A percentile compares a stretch with the other conserved stretches of the same genome.
Conservation (phyloP, 352 stramenopile genomes). For the Phytophthora pseudosyringae region DNA sequence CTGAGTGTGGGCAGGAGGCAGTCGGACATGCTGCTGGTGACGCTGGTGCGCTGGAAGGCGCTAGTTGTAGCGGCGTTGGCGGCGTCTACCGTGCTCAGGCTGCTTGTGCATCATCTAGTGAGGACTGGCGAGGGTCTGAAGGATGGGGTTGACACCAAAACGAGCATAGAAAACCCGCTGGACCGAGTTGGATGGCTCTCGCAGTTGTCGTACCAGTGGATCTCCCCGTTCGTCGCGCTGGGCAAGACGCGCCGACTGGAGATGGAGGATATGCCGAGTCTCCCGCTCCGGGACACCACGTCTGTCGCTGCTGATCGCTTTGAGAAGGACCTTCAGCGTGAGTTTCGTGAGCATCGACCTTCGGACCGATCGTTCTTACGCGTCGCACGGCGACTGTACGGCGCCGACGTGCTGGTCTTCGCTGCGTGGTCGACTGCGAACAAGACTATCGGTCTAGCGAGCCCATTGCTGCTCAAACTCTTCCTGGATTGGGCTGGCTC, state of each 20-base stretch:
- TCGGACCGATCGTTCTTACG: constrained; percentile 60
- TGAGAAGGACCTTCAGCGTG: constrained; percentile 43
- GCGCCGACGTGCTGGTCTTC: constrained; percentile 60
- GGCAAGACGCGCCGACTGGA: constrained; percentile 63
- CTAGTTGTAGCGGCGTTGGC: neutral
- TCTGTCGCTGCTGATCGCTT: constrained; percentile 51
- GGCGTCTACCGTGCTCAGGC: constrained; percentile 20
- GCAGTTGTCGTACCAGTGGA: constrained; percentile 71
- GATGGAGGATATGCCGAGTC: constrained; percentile 58
- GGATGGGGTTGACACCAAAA: neutral
- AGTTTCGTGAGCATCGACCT: constrained; percentile 36
- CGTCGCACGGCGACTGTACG: constrained; percentile 59
- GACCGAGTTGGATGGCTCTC: constrained; percentile 63
- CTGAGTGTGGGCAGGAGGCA: neutral
- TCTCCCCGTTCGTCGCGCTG: constrained; percentile 68
- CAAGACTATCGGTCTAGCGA: constrained; percentile 71
- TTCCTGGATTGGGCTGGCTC: constrained; percentile 79
- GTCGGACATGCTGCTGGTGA: neutral
- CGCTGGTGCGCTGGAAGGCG: constrained; percentile 23
- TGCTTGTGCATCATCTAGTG: neutral
- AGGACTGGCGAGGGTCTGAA: neutral
- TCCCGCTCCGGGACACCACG: constrained; percentile 61
- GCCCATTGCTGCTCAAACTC: constrained; percentile 79
- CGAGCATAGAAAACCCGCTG: constrained; percentile 44
- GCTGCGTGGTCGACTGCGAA: constrained; percentile 75